Conservation (phyloP, 208 protist species). For the Balamuthia mandrillaris region DNA sequence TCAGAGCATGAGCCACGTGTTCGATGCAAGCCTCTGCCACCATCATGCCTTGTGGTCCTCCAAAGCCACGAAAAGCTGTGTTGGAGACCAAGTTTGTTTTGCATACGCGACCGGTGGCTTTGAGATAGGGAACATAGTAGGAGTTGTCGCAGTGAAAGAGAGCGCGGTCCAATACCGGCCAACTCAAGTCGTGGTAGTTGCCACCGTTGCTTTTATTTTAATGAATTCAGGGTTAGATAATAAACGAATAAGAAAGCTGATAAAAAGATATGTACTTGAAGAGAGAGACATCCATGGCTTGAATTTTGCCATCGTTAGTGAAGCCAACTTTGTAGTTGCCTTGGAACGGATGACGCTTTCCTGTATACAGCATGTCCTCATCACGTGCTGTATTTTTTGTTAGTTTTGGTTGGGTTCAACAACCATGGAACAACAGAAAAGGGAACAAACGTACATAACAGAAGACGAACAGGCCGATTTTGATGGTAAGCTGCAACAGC, state of each 20-base stretch:
- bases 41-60: constrained; percentile 71
- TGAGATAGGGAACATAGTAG: constrained; percentile 78
- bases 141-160: constrained; percentile 65
- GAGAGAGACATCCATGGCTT: not conserved
- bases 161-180: not conserved
- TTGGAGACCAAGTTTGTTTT: constrained; percentile 77
- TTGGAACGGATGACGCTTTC: not conserved
- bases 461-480: not conserved
- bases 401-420: not conserved
- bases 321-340: constrained; percentile 33
- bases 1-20: not conserved
- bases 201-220: not conserved
- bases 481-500: constrained; percentile 64
- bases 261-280: not conserved
- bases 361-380: not conserved
- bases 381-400: not conserved
- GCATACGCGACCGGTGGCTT: constrained; percentile 57
- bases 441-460: not conserved
- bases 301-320: not conserved
- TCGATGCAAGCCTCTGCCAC: not conserved
- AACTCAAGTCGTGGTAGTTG: not conserved
- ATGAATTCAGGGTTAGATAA: not conserved
- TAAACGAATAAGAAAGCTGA: not conserved
- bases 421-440: not conserved
- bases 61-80: constrained; percentile 80